Conservation (phyloP, 2,329 filamentous ascomycete species). For the Trichoderma hamatum region DNA sequence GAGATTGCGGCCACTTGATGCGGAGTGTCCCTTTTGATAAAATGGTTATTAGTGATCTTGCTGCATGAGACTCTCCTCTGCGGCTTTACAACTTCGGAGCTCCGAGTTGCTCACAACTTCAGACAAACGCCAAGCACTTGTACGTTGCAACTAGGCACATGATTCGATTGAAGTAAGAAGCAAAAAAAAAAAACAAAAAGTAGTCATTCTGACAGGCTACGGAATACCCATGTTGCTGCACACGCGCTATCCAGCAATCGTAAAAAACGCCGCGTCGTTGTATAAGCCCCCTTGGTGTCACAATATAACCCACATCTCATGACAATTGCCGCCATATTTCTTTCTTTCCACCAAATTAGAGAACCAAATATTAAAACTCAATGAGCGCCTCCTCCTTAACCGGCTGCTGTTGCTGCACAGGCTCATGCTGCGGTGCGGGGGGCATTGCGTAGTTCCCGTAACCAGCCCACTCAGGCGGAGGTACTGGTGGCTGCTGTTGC, state of each 20-base stretch:
- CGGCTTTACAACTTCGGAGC: neutral
- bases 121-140: neutral
- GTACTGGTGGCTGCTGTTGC: slow-evolving; percentile 39
- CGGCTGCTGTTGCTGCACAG: slow-evolving; percentile 45
- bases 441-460: slow-evolving; percentile 68
- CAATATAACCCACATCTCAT: slow-evolving; percentile 1
- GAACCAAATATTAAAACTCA: slow-evolving; percentile 60
- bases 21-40: neutral
- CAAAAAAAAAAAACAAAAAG: neutral
- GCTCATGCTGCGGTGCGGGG: slow-evolving; percentile 54
- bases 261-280: slow-evolving; percentile 22
- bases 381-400: slow-evolving; percentile 77
- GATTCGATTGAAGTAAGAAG: neutral
- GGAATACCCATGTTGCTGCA: slow-evolving; percentile 22
- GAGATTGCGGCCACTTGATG: neutral
- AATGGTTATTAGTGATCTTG: neutral
- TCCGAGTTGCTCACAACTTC: neutral
- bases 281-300: neutral
- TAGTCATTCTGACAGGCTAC: slow-evolving; percentile 24
- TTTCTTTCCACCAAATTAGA: neutral
- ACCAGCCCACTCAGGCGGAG: slow-evolving; percentile 48
- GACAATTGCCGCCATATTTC: slow-evolving; percentile 2
- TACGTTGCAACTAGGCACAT: neutral
- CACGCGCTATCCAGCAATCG: slow-evolving; percentile 19
- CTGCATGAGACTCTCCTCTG: neutral